phyloP scores from a whole-genome alignment of 169 alveolate genomes.

The Eimeria zaria region DNA sequence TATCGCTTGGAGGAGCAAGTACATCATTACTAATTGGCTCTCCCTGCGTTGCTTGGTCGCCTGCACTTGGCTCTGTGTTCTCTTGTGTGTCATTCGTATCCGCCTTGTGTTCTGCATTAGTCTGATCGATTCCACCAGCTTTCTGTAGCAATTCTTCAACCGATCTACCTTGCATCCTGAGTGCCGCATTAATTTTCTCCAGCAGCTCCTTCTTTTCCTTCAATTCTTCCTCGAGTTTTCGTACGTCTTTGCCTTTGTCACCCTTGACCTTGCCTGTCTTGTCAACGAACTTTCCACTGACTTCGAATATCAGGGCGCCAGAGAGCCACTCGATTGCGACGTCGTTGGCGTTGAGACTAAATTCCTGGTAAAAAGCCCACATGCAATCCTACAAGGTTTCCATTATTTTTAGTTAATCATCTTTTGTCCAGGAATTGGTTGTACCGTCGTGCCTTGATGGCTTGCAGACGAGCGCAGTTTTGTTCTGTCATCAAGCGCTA shows the following conservation, averaged over 20 bases:
- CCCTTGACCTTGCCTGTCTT: constrained; percentile 53
- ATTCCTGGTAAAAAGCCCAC: constrained; percentile 43
- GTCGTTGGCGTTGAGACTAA: constrained; percentile 65
- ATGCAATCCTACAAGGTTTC: background rate
- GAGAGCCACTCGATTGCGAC: constrained; percentile 73
- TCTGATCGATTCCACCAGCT: background rate
- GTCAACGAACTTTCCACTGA: constrained; percentile 76
- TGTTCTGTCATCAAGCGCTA: background rate
- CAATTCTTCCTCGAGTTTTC: constrained; percentile 31
- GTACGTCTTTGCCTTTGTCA: background rate
- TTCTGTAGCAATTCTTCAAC: constrained; percentile 16
- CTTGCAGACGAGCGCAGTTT: background rate
- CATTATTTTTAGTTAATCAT: background rate
- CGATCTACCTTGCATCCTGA: constrained; percentile 63
- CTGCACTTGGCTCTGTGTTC: background rate
- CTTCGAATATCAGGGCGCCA: constrained; percentile 80
- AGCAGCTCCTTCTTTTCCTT: constrained; percentile 35
- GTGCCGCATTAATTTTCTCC: constrained; percentile 54
- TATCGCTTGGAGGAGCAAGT: background rate
- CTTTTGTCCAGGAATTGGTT: background rate
- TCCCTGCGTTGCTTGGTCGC: background rate
- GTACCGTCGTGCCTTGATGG: background rate
- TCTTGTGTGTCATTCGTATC: background rate
- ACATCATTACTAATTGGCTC: background rate
- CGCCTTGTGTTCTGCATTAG: background rate